phyloP scores from a whole-genome alignment of 1,139 yeast genomes.

The Schwanniomyces etchellsii region DNA sequence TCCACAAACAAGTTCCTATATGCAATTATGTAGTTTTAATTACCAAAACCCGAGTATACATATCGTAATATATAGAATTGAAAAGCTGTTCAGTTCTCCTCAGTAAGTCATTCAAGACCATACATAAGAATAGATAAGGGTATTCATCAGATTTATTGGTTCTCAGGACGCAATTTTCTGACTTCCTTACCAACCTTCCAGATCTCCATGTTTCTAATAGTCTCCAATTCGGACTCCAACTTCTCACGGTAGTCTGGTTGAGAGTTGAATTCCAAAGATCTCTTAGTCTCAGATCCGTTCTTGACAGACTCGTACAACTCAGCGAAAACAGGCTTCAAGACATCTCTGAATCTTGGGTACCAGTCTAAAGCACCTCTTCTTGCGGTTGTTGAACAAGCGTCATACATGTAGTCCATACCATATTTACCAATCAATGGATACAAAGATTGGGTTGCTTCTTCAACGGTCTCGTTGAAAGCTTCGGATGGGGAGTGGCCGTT shows the following conservation, averaged over 20 bases:
- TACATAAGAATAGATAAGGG: slow-evolving; percentile 8
- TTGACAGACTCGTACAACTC: slow-evolving; percentile 92
- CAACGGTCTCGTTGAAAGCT: slow-evolving; percentile 99
- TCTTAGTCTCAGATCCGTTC: slow-evolving; percentile 95
- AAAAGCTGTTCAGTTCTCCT: neutral
- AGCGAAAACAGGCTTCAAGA: slow-evolving; percentile 96
- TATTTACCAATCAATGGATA: slow-evolving; percentile 98
- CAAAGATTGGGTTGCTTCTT: slow-evolving; percentile 98
- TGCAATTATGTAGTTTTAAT: slow-evolving; percentile 14
- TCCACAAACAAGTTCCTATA: slow-evolving; percentile 37
- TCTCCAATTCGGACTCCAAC: slow-evolving; percentile 88
- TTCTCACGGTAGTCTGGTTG: slow-evolving; percentile 96
- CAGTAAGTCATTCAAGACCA: slow-evolving; percentile 28
- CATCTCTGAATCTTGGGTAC: slow-evolving; percentile 99
- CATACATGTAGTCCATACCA: slow-evolving; percentile 99
- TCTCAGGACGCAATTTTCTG: slow-evolving; percentile 98
- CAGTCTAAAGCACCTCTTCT: slow-evolving; percentile 99
- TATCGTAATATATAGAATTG: neutral
- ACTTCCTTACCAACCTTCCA: slow-evolving; percentile 99
- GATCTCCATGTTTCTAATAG: slow-evolving; percentile 96
- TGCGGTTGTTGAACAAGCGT: slow-evolving; percentile 99
- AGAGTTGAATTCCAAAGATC: slow-evolving; percentile 97
- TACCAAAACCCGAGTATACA: neutral
- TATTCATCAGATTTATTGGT: slow-evolving; percentile 49
- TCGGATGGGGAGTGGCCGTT: slow-evolving; percentile 99